A percentile compares a stretch with the other conserved stretches of the same genome.
Evolutionary conservation across 1,284 basidiomycete species (phyloP).

Genomic region (Ceratobasidium sp.): DNA sequence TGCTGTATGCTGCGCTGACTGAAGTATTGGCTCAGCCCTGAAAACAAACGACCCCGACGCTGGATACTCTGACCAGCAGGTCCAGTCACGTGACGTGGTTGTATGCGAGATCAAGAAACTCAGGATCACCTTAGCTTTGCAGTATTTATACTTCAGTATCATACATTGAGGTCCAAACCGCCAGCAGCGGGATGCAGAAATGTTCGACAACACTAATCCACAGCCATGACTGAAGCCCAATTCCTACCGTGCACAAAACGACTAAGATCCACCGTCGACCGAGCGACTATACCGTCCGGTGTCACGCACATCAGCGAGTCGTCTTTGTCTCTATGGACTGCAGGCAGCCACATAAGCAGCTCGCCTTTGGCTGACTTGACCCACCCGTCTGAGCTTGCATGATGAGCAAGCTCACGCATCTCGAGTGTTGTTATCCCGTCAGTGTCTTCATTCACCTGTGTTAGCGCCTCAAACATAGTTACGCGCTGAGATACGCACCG

Average conservation of each 20-base stretch:
- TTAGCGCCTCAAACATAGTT: not conserved
- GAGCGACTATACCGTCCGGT: not conserved
- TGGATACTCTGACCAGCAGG: too few species aligned
- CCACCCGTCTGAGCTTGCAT: not conserved
- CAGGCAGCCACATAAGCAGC: not conserved
- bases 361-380: not conserved
- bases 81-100: too few species aligned
- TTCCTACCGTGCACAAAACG: not conserved
- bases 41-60: too few species aligned
- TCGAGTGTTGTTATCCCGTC: not conserved
- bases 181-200: too few species aligned
- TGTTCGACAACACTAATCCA: too few species aligned
- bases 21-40: too few species aligned
- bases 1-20: too few species aligned
- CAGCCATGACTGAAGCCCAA: not conserved
- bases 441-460: not conserved
- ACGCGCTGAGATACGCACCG: not conserved
- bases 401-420: not conserved
- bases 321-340: not conserved
- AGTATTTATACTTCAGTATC: too few species aligned
- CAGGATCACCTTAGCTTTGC: too few species aligned
- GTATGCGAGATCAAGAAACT: too few species aligned
- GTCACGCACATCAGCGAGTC: not conserved
- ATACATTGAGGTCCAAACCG: too few species aligned
- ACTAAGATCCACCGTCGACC: not conserved